Evolutionary conservation across 2,329 filamentous ascomycete genomes (phyloP).

Genomic region (Myrmaecium sp.): DNA sequence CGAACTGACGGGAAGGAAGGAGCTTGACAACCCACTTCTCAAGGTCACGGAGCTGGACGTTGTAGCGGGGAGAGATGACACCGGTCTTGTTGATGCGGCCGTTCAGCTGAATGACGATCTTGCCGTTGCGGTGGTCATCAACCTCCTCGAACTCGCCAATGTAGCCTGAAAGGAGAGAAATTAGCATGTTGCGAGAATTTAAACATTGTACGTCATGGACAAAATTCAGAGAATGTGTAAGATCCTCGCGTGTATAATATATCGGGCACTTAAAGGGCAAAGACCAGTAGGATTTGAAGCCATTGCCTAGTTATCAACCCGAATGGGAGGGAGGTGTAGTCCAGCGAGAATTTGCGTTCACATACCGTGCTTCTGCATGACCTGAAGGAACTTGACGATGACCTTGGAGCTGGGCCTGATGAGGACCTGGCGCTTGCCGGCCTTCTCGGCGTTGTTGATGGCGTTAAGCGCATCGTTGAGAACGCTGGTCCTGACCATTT

Average conservation of each 20-base stretch:
- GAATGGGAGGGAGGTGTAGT: slow-evolving; percentile 29
- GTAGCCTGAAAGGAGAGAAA: slow-evolving; percentile 52
- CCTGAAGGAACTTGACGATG: slow-evolving; percentile 96
- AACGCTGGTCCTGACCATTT: slow-evolving; percentile 98
- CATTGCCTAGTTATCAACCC: slow-evolving; percentile 99
- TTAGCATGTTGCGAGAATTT: slow-evolving; percentile 83
- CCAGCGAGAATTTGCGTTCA: slow-evolving; percentile 16
- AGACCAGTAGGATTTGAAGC: slow-evolving; percentile 61
- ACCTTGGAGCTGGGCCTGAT: slow-evolving; percentile 98
- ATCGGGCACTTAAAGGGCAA: slow-evolving; percentile 99
- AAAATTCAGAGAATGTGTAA: slow-evolving; percentile 86
- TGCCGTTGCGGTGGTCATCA: slow-evolving; percentile 98
- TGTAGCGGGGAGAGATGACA: slow-evolving; percentile 99
- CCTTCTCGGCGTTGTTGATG: slow-evolving; percentile 99
- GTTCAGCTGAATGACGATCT: slow-evolving; percentile 99
- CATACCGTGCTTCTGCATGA: slow-evolving; percentile 99
- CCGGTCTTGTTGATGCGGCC: slow-evolving; percentile 98
- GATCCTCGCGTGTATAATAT: slow-evolving; percentile 74
- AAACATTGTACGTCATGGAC: slow-evolving; percentile 77
- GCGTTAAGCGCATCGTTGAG: slow-evolving; percentile 96
- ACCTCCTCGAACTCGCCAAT: slow-evolving; percentile 99
- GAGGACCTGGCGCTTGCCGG: slow-evolving; percentile 96
- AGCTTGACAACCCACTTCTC: slow-evolving; percentile 99
- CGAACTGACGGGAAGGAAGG: slow-evolving; percentile 98
- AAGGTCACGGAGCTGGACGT: slow-evolving; percentile 90